These are phyloP conservation scores for Curvularia spicifera DNA, from an alignment of 2,329 filamentous ascomycete genomes.

Conservation along the genomic window DNA sequence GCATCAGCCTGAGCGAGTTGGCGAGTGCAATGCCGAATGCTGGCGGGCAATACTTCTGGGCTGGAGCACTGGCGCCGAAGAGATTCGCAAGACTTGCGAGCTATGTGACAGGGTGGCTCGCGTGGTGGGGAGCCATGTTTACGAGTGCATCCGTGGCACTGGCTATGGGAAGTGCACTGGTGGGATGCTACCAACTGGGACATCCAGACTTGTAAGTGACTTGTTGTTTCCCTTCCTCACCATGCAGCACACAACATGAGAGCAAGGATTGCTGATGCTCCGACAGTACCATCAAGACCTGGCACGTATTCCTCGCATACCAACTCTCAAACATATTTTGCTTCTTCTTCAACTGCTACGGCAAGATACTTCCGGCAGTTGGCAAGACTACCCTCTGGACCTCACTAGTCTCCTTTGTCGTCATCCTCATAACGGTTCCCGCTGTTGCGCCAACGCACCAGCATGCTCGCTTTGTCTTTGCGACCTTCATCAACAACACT, in stretches of 20 bases:
- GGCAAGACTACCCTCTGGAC: conserved; percentile 55
- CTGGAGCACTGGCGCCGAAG: conserved; percentile 56
- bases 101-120: conserved; percentile 59
- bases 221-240: not conserved
- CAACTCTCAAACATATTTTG: conserved; percentile 57
- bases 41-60: conserved; percentile 61
- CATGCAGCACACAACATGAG: not conserved
- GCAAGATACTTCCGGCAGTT: conserved; percentile 48
- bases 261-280: not conserved
- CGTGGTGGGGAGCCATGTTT: conserved; percentile 62
- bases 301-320: conserved; percentile 54
- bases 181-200: conserved; percentile 60
- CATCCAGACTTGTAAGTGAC: conserved; percentile 60
- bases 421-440: conserved; percentile 58
- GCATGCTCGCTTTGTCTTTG: conserved; percentile 58
- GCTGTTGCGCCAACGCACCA: conserved; percentile 54
- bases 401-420: conserved; percentile 56
- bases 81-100: conserved; percentile 55
- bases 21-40: conserved; percentile 59
- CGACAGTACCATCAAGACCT: conserved; percentile 40
- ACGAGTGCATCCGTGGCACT: conserved; percentile 61
- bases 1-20: conserved; percentile 55
- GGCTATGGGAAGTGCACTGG: conserved; percentile 55
- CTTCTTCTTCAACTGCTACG: conserved; percentile 58
- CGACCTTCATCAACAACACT: conserved; percentile 60